Evolutionary conservation across 352 stramenopile species (phyloP).

Genomic region (Pythium aristosporum): DNA sequence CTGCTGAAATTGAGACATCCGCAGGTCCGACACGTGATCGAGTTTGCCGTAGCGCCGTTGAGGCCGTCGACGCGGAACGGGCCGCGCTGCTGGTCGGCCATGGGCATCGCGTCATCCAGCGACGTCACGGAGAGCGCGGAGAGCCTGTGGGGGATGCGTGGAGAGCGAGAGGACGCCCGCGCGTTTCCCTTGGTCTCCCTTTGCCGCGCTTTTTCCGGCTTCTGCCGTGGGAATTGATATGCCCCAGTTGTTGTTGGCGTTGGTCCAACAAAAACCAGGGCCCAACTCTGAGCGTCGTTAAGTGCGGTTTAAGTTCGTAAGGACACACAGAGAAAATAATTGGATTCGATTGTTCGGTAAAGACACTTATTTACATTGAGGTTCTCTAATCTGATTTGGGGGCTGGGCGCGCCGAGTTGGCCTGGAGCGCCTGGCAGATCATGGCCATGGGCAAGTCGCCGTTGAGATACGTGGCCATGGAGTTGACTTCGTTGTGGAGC

Average conservation of each 20-base stretch:
- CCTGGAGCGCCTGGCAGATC: conserved; percentile 44
- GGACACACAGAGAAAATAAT: no score
- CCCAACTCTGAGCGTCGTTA: neutral
- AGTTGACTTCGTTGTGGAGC: conserved; percentile 50
- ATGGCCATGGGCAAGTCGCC: conserved; percentile 62
- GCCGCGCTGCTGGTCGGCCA: conserved; percentile 5
- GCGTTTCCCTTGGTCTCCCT: neutral
- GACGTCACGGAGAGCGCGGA: neutral
- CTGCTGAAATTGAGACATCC: conserved; percentile 49
- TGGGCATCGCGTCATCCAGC: conserved; percentile 15
- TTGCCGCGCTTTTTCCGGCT: no score
- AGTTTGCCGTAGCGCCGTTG: neutral
- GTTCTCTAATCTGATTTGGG: neutral
- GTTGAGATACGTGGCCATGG: conserved; percentile 51
- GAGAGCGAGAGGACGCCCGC: neutral
- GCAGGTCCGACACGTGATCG: conserved; percentile 33
- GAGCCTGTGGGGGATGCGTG: neutral
- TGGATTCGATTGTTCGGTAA: no score
- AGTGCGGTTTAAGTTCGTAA: neutral
- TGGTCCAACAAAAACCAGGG: neutral
- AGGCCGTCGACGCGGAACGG: neutral
- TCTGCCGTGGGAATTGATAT: neutral
- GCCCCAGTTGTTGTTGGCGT: neutral
- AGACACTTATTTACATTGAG: no score
- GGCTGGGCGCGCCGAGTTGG: neutral